These are phyloP conservation scores for Neofusicoccum laricinum DNA, from an alignment of 2,329 filamentous ascomycete genomes.

Conservation along the genomic window DNA sequence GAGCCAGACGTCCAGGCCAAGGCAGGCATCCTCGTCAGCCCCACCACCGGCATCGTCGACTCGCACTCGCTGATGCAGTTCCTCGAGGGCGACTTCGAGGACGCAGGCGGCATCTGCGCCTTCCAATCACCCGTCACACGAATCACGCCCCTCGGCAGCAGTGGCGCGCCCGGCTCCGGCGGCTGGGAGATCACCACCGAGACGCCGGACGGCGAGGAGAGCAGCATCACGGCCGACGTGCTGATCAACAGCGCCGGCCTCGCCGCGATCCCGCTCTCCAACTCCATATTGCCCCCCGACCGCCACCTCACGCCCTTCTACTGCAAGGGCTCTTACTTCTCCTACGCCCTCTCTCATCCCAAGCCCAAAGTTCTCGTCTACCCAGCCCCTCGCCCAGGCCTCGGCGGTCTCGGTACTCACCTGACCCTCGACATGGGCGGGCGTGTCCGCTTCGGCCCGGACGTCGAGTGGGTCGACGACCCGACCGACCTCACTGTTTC, in stretches of 20 bases:
- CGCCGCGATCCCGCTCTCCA: conserved; percentile 71
- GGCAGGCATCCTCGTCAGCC: conserved; percentile 75
- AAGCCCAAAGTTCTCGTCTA: conserved; percentile 75
- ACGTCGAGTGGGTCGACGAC: conserved; percentile 85
- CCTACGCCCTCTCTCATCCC: conserved; percentile 66
- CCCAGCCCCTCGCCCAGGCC: conserved; percentile 77
- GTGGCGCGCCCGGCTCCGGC: conserved; percentile 37
- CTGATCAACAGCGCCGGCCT: conserved; percentile 86
- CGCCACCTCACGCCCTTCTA: conserved; percentile 65
- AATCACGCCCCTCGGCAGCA: conserved; percentile 50
- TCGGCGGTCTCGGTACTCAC: conserved; percentile 86
- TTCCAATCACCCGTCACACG: conserved; percentile 63
- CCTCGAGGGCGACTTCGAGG: conserved; percentile 73
- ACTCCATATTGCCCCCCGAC: conserved; percentile 67
- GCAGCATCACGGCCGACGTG: conserved; percentile 67
- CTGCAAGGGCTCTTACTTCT: conserved; percentile 95
- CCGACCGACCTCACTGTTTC: conserved; percentile 70
- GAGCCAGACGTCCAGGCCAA: conserved; percentile 76
- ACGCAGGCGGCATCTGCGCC: conserved; percentile 71
- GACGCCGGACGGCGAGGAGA: conserved; percentile 46
- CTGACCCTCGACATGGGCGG: conserved; percentile 86
- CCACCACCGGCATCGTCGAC: conserved; percentile 87
- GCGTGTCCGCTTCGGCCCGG: conserved; percentile 85
- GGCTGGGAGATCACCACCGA: conserved; percentile 69
- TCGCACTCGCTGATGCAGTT: conserved; percentile 80